These are phyloP conservation scores for Gracilaria gracilis DNA, from an alignment of 23 red algal genomes.

Conservation along the genomic window DNA sequence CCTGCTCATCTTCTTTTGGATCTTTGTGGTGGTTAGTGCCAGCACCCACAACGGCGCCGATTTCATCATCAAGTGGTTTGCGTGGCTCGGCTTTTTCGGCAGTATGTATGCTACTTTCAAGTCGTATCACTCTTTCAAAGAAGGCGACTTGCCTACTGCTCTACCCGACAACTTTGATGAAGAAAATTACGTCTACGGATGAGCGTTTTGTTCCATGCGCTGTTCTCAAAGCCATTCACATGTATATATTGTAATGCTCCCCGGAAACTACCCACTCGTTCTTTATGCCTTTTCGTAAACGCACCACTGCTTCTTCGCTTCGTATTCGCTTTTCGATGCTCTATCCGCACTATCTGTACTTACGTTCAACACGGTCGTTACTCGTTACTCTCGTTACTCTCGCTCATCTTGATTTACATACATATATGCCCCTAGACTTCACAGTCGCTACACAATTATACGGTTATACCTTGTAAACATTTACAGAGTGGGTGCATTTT, in stretches of 20 bases:
- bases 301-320: background rate
- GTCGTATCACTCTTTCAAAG: conserved; percentile 73
- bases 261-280: background rate
- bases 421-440: background rate
- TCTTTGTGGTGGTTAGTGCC: conserved; percentile 46
- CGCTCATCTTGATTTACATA: conserved; percentile 11
- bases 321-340: background rate
- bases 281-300: background rate
- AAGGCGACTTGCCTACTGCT: conserved; percentile 67
- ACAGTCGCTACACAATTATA: background rate
- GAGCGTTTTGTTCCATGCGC: background rate
- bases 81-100: conserved; percentile 79
- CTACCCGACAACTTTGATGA: conserved; percentile 76
- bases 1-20: conserved; percentile 55
- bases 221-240: background rate
- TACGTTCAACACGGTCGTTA: too few species aligned
- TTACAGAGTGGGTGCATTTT: background rate
- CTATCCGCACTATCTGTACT: too few species aligned
- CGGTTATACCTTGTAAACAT: background rate
- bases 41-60: conserved; percentile 12
- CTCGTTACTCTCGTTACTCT: too few species aligned
- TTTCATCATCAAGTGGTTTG: conserved; percentile 48
- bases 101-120: conserved; percentile 68
- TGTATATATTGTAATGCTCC: background rate
- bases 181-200: conserved; percentile 76